Conservation (phyloP, 768 basidiomycete species). For the Panaeolus papilionaceus region DNA sequence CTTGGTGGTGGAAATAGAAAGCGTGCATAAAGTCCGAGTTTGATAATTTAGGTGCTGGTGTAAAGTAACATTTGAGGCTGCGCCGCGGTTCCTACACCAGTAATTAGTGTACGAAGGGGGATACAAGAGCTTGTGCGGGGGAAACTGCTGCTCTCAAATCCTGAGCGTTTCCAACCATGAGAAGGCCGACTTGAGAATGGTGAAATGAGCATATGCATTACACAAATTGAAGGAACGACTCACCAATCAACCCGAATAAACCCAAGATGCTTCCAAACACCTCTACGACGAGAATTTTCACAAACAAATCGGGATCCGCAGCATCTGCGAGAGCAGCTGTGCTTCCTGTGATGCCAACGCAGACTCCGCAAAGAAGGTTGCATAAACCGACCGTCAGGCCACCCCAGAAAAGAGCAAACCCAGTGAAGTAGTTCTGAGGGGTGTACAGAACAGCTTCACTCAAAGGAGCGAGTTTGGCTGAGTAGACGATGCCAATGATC, state of each 20-base stretch:
- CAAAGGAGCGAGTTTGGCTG: conserved; percentile 73
- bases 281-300: conserved; percentile 96
- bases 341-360: conserved; percentile 93
- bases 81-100: not conserved
- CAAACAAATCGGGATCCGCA: conserved; percentile 92
- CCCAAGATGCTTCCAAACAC: conserved; percentile 93
- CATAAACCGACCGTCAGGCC: conserved; percentile 93
- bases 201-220: conserved; percentile 8
- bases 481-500: conserved; percentile 98
- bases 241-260: conserved; percentile 91
- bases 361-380: conserved; percentile 93
- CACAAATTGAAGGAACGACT: conserved; percentile 35
- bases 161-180: conserved; percentile 74
- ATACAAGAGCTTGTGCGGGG: conserved; percentile 38
- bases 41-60: not conserved
- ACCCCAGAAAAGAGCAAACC: conserved; percentile 96
- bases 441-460: conserved; percentile 79
- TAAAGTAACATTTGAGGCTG: not conserved
- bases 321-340: conserved; percentile 96
- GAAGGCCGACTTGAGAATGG: conserved; percentile 66
- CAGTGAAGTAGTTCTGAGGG: conserved; percentile 90
- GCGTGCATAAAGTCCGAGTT: not conserved
- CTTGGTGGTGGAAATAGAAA: not conserved
- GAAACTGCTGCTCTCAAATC: conserved; percentile 57
- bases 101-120: conserved; percentile 44